These are phyloP conservation scores for Fusarium domesticum DNA, from an alignment of 2,329 filamentous ascomycete genomes.

Conservation along the genomic window DNA sequence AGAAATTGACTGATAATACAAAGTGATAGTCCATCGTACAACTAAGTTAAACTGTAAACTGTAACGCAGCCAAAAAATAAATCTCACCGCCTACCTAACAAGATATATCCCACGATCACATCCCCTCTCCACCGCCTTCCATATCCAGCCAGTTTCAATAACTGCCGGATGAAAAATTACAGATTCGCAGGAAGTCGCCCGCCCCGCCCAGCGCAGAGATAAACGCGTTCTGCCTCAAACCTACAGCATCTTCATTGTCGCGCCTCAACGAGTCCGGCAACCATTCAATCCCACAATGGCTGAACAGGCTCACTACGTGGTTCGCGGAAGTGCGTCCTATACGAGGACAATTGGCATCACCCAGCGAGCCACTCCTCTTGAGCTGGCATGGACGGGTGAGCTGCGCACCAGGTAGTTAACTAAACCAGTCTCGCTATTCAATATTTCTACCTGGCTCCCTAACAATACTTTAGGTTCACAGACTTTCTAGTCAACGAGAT, in stretches of 20 bases:
- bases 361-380: slow-evolving; percentile 38
- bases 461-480: slow-evolving; percentile 60
- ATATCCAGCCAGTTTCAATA: not conserved
- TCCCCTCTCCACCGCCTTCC: slow-evolving; percentile 17
- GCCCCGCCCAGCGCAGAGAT: slow-evolving; percentile 11
- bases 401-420: slow-evolving; percentile 41
- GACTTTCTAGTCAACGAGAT: slow-evolving; percentile 95
- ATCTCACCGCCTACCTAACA: slow-evolving; percentile 25
- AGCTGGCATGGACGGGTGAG: slow-evolving; percentile 39
- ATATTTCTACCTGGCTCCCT: slow-evolving; percentile 9
- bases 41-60: not conserved
- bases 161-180: slow-evolving; percentile 28
- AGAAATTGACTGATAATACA: too few species aligned
- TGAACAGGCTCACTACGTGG: slow-evolving; percentile 31
- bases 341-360: slow-evolving; percentile 40
- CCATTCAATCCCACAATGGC: slow-evolving; percentile 30
- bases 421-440: too few species aligned
- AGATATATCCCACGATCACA: not conserved
- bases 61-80: not conserved
- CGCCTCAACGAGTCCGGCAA: slow-evolving; percentile 1
- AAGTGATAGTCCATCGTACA: too few species aligned
- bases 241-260: slow-evolving; percentile 6
- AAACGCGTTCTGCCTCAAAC: slow-evolving; percentile 15
- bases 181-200: slow-evolving; percentile 23
- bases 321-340: slow-evolving; percentile 34